Evolutionary conservation across 2,329 filamentous ascomycete genomes (phyloP), one percentile per base, ranked within the genome.

Genomic region (Ophiostoma piceae): DNA sequence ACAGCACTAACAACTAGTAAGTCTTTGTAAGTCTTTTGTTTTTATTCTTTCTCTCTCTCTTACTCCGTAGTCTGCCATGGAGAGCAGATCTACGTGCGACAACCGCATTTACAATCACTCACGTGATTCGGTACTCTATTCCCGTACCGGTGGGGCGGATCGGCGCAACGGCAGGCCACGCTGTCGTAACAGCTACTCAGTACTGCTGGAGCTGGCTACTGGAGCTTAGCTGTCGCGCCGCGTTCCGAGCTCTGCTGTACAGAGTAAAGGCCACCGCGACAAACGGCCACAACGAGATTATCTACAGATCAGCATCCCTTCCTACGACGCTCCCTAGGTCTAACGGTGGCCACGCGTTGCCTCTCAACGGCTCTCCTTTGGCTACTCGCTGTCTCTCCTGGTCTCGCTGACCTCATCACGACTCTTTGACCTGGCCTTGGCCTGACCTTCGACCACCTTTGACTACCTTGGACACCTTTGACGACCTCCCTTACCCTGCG

Each of bases 121-220:
- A 60, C 54, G 54, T 60, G 54, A 60, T 29, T 11, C 54, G 26
- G 54, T 26, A 60, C 54, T 12, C 22, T 12, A 22, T 29, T 12
- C 54, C 54, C 22, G n/a, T 26, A 60, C n/a, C 11, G 22, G 57
- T 62, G 57, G 57, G 57, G 57, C 57, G 2, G 57, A 35, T 62
- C 57, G 57, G 57, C 57, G 57, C 57, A 62, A 35, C 57, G 29
- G 57, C 29, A 62, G 57, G 57, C 57, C 57, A 62, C 57, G 57
- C 57, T 62, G 57, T 32, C 57, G 57, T 26, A 62, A 47, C 43
- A 7, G 19, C 16, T 32, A 29, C 26, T 29, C 26, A 29, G 26
- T 29, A 29, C 26, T 29, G 26, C 26, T 35, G 12, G 57, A 62
- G 51, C 51, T 57, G n/a, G 8, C 9, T 11, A 3, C 22, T 57